Percentiles rank a stretch among this genome's conserved stretches.
These are phyloP conservation scores for Phaeotremella skinneri DNA, from an alignment of 768 basidiomycete genomes.

Conservation along the genomic window DNA sequence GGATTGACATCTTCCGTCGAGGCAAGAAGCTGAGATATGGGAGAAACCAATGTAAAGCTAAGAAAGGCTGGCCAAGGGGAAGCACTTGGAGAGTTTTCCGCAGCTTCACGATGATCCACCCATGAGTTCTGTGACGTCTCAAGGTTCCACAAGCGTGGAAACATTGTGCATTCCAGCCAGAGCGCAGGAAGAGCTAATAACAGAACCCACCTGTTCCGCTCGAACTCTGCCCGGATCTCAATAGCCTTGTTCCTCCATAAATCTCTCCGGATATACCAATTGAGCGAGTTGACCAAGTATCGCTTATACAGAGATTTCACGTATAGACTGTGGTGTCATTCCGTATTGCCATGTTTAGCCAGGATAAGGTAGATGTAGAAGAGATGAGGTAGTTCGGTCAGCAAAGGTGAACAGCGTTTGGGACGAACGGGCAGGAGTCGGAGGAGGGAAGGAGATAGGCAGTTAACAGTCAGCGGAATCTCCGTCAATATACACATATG, in stretches of 20 bases:
- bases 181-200: background rate
- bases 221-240: conserved; percentile 86
- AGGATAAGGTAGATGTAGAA: background rate
- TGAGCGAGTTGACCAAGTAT: conserved; percentile 76
- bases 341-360: background rate
- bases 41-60: background rate
- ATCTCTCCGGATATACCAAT: conserved; percentile 85
- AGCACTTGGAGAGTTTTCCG: background rate
- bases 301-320: conserved; percentile 91
- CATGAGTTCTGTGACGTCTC: background rate
- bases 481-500: background rate
- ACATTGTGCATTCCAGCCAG: background rate
- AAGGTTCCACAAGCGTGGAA: background rate
- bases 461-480: background rate
- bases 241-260: conserved; percentile 82
- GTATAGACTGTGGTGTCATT: conserved; percentile 61
- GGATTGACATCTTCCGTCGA: background rate
- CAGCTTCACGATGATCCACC: background rate
- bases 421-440: background rate
- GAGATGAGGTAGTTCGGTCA: background rate
- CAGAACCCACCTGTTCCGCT: conserved; percentile 73
- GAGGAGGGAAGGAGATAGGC: background rate
- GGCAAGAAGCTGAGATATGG: background rate
- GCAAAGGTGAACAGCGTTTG: background rate
- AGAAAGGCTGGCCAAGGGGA: background rate